These are phyloP conservation scores for Dictyophora rubrovolvata DNA, from an alignment of 768 basidiomycete species.

Conservation along the genomic window DNA sequence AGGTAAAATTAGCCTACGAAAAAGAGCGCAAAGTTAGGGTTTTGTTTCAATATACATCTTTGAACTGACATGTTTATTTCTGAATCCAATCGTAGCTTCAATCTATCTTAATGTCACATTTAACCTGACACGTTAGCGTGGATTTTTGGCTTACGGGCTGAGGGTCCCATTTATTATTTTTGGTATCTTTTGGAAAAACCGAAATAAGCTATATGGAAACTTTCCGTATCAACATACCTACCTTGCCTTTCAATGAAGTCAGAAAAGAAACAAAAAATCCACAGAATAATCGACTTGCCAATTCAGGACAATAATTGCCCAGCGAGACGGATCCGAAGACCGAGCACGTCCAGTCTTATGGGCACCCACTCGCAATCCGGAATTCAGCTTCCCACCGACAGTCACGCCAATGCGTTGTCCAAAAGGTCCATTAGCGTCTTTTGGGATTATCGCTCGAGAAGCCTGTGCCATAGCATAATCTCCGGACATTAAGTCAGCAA, in stretches of 20 bases:
- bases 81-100: constrained; percentile 50
- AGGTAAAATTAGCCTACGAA: constrained; percentile 53
- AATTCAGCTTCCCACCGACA: constrained; percentile 44
- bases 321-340: constrained; percentile 48
- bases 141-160: constrained; percentile 27
- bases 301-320: constrained; percentile 67
- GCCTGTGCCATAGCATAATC: constrained; percentile 69
- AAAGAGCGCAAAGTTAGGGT: constrained; percentile 2
- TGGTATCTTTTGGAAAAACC: constrained; percentile 34
- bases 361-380: constrained; percentile 55
- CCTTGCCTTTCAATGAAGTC: constrained; percentile 1
- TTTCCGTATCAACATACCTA: constrained; percentile 5
- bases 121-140: background rate
- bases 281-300: constrained; percentile 24
- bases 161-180: constrained; percentile 44
- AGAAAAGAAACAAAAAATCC: background rate
- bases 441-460: constrained; percentile 62
- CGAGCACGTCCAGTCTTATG: constrained; percentile 49
- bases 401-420: constrained; percentile 58
- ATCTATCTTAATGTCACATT: background rate
- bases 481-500: constrained; percentile 14
- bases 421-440: constrained; percentile 56
- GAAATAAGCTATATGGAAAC: background rate
- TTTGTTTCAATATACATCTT: background rate
- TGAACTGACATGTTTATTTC: constrained; percentile 42